Percentiles rank a stretch among this genome's conserved stretches.
These are phyloP conservation scores for Dactylellina haptotyla DNA, from an alignment of 2,329 filamentous ascomycete genomes.

Conservation along the genomic window DNA sequence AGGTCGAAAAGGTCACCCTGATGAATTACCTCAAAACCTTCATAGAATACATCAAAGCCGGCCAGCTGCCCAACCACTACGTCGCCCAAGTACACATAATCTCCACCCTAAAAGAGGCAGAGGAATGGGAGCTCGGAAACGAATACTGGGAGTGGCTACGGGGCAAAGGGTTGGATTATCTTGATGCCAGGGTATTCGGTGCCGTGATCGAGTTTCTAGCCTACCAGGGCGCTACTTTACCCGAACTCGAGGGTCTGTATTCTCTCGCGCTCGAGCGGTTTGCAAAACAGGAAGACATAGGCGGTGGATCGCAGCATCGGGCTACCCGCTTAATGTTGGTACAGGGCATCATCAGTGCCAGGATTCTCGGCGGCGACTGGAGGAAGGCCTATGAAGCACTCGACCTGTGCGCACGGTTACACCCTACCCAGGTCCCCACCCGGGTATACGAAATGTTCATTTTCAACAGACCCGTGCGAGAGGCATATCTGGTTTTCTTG, in stretches of 20 bases:
- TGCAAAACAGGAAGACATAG: slow-evolving; percentile 60
- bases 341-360: slow-evolving; percentile 65
- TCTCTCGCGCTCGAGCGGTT: slow-evolving; percentile 64
- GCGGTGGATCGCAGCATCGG: slow-evolving; percentile 60
- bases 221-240: slow-evolving; percentile 61
- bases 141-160: slow-evolving; percentile 66
- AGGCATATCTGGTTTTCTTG: slow-evolving; percentile 65
- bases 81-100: slow-evolving; percentile 63
- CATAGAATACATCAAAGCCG: slow-evolving; percentile 61
- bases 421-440: slow-evolving; percentile 62
- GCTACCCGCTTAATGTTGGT: slow-evolving; percentile 63
- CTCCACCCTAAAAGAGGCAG: slow-evolving; percentile 64
- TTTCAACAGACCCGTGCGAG: slow-evolving; percentile 63
- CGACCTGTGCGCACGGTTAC: slow-evolving; percentile 65
- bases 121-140: slow-evolving; percentile 61
- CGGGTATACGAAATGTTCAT: slow-evolving; percentile 65
- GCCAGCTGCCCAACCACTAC: slow-evolving; percentile 60
- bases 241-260: slow-evolving; percentile 64
- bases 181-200: slow-evolving; percentile 64
- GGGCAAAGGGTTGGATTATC: slow-evolving; percentile 62
- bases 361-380: slow-evolving; percentile 64
- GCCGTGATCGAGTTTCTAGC: slow-evolving; percentile 66
- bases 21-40: slow-evolving; percentile 59
- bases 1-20: slow-evolving; percentile 20
- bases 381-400: slow-evolving; percentile 65